phyloP scores from a whole-genome alignment of 169 alveolate genomes.

The Plasmodium billcollinsi region DNA sequence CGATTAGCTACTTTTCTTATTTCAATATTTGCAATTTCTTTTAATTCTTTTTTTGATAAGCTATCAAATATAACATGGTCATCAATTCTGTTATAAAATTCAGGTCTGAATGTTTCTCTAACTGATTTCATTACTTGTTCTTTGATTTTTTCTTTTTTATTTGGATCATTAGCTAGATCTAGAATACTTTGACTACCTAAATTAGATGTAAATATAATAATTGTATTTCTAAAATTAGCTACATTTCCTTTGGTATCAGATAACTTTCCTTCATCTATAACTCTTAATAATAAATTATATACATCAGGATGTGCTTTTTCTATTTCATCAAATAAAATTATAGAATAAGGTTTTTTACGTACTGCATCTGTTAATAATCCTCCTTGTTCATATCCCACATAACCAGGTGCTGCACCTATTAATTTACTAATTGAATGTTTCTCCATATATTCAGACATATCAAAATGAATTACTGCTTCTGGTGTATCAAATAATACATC shows the following conservation, averaged over 20 bases:
- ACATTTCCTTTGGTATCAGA: constrained; percentile 91
- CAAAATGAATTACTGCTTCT: constrained; percentile 89
- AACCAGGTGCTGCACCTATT: constrained; percentile 95
- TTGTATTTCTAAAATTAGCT: constrained; percentile 91
- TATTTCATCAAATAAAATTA: constrained; percentile 92
- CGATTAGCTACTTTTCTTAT: constrained; percentile 87
- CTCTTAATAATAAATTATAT: constrained; percentile 89
- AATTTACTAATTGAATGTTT: constrained; percentile 91
- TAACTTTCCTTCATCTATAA: constrained; percentile 92
- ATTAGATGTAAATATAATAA: constrained; percentile 91
- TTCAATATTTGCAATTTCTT: constrained; percentile 88
- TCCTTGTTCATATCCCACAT: constrained; percentile 93
- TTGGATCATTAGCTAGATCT: constrained; percentile 88
- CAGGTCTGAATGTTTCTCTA: constrained; percentile 89
- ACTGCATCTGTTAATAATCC: constrained; percentile 94
- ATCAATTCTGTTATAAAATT: constrained; percentile 91
- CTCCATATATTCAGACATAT: constrained; percentile 94
- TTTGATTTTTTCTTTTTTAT: constrained; percentile 83
- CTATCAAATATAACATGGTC: constrained; percentile 89
- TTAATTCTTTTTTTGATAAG: constrained; percentile 86
- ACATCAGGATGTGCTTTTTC: constrained; percentile 95
- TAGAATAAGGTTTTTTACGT: constrained; percentile 91
- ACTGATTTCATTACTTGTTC: constrained; percentile 86
- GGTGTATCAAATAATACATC: constrained; percentile 90
- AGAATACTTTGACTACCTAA: constrained; percentile 89